A percentile compares a stretch with the other conserved stretches of the same genome.
Evolutionary conservation across 306 rosid species (phyloP).

Genomic region (Corylus avellana): DNA sequence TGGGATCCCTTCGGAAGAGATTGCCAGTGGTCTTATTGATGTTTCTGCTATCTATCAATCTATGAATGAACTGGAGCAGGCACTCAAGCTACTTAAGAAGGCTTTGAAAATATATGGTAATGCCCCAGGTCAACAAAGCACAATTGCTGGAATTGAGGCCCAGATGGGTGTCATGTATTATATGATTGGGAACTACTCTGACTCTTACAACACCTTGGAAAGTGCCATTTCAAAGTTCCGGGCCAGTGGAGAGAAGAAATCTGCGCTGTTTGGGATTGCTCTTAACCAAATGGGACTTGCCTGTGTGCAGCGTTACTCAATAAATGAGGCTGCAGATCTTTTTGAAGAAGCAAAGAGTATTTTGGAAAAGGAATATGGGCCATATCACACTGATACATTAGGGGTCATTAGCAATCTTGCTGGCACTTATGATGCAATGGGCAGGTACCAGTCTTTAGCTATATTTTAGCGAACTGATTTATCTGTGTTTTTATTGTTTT

Average conservation of each 20-base stretch:
- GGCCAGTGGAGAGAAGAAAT: constrained; percentile 68
- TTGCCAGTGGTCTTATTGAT: constrained; percentile 77
- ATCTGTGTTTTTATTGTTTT: background rate
- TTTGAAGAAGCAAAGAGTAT: constrained; percentile 77
- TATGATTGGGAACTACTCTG: constrained; percentile 69
- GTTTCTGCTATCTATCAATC: constrained; percentile 79
- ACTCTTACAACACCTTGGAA: constrained; percentile 61
- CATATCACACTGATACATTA: constrained; percentile 72
- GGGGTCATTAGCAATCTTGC: constrained; percentile 88
- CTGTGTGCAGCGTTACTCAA: constrained; percentile 70
- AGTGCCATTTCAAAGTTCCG: constrained; percentile 66
- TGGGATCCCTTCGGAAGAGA: constrained; percentile 66
- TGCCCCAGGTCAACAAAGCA: constrained; percentile 67
- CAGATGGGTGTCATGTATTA: constrained; percentile 84
- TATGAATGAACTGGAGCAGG: constrained; percentile 71
- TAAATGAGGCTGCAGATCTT: constrained; percentile 86
- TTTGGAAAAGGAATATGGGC: constrained; percentile 80
- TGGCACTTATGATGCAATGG: constrained; percentile 92
- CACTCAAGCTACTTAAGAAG: constrained; percentile 74
- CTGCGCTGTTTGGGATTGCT: constrained; percentile 76
- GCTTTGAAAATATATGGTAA: constrained; percentile 62
- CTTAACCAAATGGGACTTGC: constrained; percentile 91
- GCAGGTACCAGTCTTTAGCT: constrained; percentile 54
- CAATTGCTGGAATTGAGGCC: constrained; percentile 83
- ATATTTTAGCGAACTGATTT: background rate